Evolutionary conservation across 768 basidiomycete genomes (phyloP), one percentile per base, ranked within the genome.

Genomic region (Suillus spraguei): DNA sequence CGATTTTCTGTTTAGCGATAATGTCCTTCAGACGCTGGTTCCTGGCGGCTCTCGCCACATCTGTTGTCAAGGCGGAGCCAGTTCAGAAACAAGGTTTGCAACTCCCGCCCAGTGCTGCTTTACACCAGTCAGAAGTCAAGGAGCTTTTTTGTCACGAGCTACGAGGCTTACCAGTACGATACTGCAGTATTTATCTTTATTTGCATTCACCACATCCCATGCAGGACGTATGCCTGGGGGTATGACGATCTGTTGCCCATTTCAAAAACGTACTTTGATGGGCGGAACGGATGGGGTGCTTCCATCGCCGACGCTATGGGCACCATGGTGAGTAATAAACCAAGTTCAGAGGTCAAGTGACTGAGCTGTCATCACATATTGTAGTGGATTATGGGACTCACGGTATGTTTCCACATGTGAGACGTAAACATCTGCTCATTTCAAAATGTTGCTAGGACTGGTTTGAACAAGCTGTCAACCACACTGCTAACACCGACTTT

Each of bases 211-310:
- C n/a, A 28, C 9, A 14, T 17, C 3, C 36, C 22, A 11, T 14
- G 14, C 64, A 89, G 87, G 68, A 64, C 78, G 39, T 82, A 81
- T 64, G 88, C 89, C 0, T 87, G n/a, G 79, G 70, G 84, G 0
- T 85, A 88, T 65, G 89, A 90, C 60, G 83, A 89, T 59, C 73
- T 89, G 22, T n/a, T 73, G 6, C 88, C 87, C 0, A 69, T 84
- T 20, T 78, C 76, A 14, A 66, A 81, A 71, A 72, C 79, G 61
- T 79, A 70, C 72, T 67, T 44, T 4, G 80, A 82, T 60, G 70
- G 62, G 41, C 71, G 71, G 38, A 67, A 79, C 64, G 77, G 74
- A 41, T 81, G 77, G 88, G 89, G 88, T 46, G 88, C 88, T 42
- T 79, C 84, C 17, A 85, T 90, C 54, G 81, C 85, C 14, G 89